Evolutionary conservation across 441 rosid species (phyloP).

Genomic region (Pelargonium citronellum): DNA sequence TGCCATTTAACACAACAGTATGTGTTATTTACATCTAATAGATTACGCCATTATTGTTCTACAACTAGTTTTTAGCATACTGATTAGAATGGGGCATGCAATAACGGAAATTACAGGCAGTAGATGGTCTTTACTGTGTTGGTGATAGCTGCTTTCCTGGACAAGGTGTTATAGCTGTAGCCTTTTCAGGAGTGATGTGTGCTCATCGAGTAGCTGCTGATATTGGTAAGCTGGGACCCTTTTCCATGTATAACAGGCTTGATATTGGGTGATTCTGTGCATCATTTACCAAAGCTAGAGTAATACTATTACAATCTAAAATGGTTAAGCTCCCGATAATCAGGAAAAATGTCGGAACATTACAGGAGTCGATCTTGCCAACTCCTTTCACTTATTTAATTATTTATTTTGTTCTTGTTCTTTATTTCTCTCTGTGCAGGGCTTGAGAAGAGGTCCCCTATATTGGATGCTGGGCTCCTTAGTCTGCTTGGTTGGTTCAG

Average conservation of each 20-base stretch:
- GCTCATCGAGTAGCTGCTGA: conserved; percentile 97
- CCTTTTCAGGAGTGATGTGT: conserved; percentile 93
- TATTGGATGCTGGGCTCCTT: conserved; percentile 69
- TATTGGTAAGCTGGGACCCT: conserved; percentile 51
- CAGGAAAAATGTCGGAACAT: background rate
- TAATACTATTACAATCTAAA: background rate
- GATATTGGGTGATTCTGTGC: conserved; percentile 9
- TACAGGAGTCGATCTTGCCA: background rate
- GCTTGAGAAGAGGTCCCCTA: conserved; percentile 68
- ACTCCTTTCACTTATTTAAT: background rate
- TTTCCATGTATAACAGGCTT: conserved; percentile 10
- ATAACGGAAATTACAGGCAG: conserved; percentile 44
- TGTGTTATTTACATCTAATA: conserved; percentile 19
- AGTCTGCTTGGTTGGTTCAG: conserved; percentile 71
- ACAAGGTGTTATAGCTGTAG: conserved; percentile 93
- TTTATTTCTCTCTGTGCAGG: conserved; percentile 33
- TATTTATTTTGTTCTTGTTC: conserved; percentile 1
- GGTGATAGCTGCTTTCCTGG: conserved; percentile 99
- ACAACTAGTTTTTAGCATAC: conserved; percentile 10
- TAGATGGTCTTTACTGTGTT: conserved; percentile 79
- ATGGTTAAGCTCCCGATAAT: background rate
- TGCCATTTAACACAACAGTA: conserved; percentile 96
- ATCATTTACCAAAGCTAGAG: conserved; percentile 11
- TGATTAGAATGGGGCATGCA: conserved; percentile 16
- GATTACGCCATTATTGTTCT: conserved; percentile 4